Evolutionary conservation across 768 basidiomycete species (phyloP).

Genomic region (Amanita rimosa): DNA sequence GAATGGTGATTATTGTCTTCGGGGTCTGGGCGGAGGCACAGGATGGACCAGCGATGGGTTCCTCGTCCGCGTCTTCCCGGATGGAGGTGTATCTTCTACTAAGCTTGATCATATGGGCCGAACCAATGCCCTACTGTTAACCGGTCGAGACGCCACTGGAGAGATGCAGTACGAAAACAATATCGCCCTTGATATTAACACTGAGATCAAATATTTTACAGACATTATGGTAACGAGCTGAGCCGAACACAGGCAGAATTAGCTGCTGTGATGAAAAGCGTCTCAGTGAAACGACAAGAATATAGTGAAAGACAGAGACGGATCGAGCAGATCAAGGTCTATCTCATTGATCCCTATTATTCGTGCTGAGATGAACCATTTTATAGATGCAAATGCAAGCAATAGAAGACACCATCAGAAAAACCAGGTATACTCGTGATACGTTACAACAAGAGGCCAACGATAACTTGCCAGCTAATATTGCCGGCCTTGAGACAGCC

Average conservation of each 20-base stretch:
- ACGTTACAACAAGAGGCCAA: conserved; percentile 49
- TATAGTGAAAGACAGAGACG: conserved; percentile 17
- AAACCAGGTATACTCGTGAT: conserved; percentile 23
- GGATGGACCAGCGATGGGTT: conserved; percentile 59
- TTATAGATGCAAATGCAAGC: conserved; percentile 12
- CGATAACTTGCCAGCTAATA: conserved; percentile 55
- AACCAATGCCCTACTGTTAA: conserved; percentile 37
- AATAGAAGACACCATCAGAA: conserved; percentile 15
- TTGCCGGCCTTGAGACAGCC: conserved; percentile 43
- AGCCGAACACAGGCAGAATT: conserved; percentile 26
- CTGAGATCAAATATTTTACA: conserved; percentile 13
- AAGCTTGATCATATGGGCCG: conserved; percentile 17
- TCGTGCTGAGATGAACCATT: conserved; percentile 11
- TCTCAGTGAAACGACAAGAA: conserved; percentile 9
- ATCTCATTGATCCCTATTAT: conserved; percentile 3
- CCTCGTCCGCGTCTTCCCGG: conserved; percentile 55
- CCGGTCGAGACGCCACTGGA: conserved; percentile 35
- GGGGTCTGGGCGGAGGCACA: conserved; percentile 32
- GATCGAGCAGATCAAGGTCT: conserved; percentile 23
- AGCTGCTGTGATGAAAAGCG: conserved; percentile 15
- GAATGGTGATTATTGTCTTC: conserved; percentile 47
- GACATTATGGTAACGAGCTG: conserved; percentile 34
- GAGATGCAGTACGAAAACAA: conserved; percentile 31
- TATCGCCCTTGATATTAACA: background rate
- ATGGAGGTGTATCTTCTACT: conserved; percentile 54